Percentiles rank a stretch among this genome's conserved stretches.
Evolutionary conservation across 345 rosid species (phyloP).

Genomic region (Eucalyptus sp.): DNA sequence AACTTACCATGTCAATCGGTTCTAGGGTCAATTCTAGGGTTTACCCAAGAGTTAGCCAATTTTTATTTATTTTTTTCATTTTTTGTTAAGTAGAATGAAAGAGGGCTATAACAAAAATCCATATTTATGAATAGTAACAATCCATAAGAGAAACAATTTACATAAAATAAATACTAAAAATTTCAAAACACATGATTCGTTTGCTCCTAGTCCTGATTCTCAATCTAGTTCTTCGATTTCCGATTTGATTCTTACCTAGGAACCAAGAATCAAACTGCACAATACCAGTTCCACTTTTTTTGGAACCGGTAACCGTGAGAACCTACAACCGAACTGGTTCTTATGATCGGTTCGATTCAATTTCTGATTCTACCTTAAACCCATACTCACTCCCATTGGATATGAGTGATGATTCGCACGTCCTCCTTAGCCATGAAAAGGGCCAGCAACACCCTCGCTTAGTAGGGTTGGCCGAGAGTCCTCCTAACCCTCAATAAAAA

Average conservation of each 20-base stretch:
- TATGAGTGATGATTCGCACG: neutral
- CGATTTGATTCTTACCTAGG: neutral
- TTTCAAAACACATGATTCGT: no score
- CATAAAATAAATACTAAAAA: no score
- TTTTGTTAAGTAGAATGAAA: neutral
- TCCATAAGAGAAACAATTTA: neutral
- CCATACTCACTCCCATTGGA: accelerated
- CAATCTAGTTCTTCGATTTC: accelerated
- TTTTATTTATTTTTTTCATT: no score
- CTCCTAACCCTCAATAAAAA: no score
- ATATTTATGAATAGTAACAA: no score
- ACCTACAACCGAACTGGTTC: accelerated
- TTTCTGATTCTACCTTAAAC: neutral
- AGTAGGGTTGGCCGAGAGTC: neutral
- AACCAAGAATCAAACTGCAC: neutral
- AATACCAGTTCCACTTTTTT: neutral
- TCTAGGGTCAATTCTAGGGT: no score
- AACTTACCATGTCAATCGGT: neutral
- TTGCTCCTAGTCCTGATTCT: accelerated
- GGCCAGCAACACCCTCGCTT: neutral
- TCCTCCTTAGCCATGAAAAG: neutral
- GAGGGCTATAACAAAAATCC: neutral
- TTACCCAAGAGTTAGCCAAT: no score
- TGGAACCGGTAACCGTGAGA: accelerated
- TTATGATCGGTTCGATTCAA: neutral